phyloP scores from a whole-genome alignment of 768 basidiomycete genomes.

The Lactarius evosmus region DNA sequence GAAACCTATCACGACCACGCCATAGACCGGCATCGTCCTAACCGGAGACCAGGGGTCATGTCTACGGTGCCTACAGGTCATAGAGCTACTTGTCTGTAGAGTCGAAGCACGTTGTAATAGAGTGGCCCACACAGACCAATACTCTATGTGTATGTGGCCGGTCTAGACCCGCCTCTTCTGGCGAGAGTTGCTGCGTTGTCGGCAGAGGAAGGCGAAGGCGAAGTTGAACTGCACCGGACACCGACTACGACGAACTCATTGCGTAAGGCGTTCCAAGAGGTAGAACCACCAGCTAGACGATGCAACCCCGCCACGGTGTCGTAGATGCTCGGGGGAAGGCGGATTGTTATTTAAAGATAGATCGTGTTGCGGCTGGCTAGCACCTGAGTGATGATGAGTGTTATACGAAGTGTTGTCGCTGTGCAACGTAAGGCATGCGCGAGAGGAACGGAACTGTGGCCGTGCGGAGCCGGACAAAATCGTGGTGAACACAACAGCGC shows the following conservation, averaged over 20 bases:
- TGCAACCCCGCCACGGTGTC: not conserved
- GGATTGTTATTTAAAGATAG: not conserved
- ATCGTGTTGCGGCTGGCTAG: not conserved
- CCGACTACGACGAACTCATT: not conserved
- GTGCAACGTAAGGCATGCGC: not conserved
- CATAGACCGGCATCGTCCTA: not conserved
- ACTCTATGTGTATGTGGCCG: constrained; percentile 37
- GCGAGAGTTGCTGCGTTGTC: not conserved
- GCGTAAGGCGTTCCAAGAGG: not conserved
- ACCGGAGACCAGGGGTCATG: not conserved
- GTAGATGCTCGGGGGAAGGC: constrained; percentile 5
- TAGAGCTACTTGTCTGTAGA: constrained; percentile 73
- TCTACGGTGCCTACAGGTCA: constrained; percentile 65
- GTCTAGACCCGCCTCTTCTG: not conserved
- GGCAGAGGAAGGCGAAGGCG: constrained; percentile 13
- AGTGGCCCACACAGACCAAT: constrained; percentile 59
- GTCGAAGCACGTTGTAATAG: constrained; percentile 71
- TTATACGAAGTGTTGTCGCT: not conserved
- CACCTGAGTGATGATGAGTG: not conserved
- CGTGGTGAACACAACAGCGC: not conserved
- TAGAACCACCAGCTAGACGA: constrained; percentile 9
- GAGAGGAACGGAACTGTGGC: constrained; percentile 1
- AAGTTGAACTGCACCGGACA: constrained; percentile 6
- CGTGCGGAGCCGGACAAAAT: not conserved
- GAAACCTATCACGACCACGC: not conserved